phyloP scores from a whole-genome alignment of 2,329 filamentous ascomycete genomes.

The Shiraia bambusicola region DNA sequence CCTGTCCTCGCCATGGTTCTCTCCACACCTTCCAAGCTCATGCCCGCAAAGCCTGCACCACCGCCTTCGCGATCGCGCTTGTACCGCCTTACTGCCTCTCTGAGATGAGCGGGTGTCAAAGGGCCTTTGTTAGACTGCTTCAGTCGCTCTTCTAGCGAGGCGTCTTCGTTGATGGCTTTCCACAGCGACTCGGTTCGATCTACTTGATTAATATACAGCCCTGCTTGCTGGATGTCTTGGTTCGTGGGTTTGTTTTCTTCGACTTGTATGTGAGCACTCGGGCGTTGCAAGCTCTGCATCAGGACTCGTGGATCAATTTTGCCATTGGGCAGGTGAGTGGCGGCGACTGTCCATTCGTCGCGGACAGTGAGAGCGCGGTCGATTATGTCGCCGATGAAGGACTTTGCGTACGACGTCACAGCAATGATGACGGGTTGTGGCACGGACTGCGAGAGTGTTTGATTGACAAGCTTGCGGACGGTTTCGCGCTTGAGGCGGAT shows the following conservation, averaged over 20 bases:
- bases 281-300: constrained; percentile 28
- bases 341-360: constrained; percentile 65
- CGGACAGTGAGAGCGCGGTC: constrained; percentile 71
- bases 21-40: constrained; percentile 53
- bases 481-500: constrained; percentile 68
- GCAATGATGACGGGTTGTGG: constrained; percentile 71
- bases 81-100: constrained; percentile 71
- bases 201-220: constrained; percentile 28
- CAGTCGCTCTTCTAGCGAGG: constrained; percentile 28
- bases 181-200: constrained; percentile 26
- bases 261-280: constrained; percentile 33
- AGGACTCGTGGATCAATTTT: constrained; percentile 29
- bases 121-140: constrained; percentile 53
- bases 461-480: constrained; percentile 75
- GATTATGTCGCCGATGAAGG: constrained; percentile 75
- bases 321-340: constrained; percentile 38
- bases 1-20: constrained; percentile 48
- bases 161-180: constrained; percentile 30
- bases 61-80: constrained; percentile 64
- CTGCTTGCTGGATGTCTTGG: constrained; percentile 29
- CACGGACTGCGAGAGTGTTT: constrained; percentile 77
- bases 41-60: constrained; percentile 54
- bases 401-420: constrained; percentile 74
- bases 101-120: constrained; percentile 71
- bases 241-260: constrained; percentile 29